These are phyloP conservation scores for Coprinellus micaceus DNA, from an alignment of 768 basidiomycete genomes.

Conservation along the genomic window DNA sequence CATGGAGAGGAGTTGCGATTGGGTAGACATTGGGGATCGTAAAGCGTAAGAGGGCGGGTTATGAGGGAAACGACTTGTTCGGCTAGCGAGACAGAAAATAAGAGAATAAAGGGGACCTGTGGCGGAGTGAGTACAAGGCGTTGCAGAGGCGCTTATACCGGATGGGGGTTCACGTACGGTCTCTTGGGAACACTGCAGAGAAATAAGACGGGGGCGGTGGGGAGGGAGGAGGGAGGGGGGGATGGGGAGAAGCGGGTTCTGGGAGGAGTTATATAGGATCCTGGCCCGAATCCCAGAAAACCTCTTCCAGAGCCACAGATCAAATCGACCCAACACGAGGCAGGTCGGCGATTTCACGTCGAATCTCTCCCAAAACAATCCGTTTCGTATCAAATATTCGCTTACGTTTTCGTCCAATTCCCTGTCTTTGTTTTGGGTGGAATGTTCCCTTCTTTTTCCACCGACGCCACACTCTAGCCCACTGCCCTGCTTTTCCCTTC, in stretches of 20 bases:
- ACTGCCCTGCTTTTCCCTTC: conserved; percentile 4
- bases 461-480: conserved; percentile 9
- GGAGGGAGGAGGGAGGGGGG: conserved; percentile 25
- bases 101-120: conserved; percentile 17
- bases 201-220: conserved; percentile 34
- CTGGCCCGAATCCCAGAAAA: conserved; percentile 11
- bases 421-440: conserved; percentile 1
- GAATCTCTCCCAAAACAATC: conserved; percentile 11
- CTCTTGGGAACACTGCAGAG: conserved; percentile 29
- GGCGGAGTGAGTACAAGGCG: conserved; percentile 23
- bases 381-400: conserved; percentile 8
- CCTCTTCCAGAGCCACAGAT: conserved; percentile 11
- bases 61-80: conserved; percentile 20
- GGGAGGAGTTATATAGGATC: conserved; percentile 16
- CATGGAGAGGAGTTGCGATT: conserved; percentile 34
- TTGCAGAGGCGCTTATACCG: conserved; percentile 18
- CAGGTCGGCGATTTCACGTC: conserved; percentile 7
- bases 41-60: conserved; percentile 24
- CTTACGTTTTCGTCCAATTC: conserved; percentile 6
- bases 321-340: conserved; percentile 20
- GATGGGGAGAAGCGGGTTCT: conserved; percentile 20
- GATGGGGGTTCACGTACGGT: conserved; percentile 19
- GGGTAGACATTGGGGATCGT: conserved; percentile 29
- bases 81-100: conserved; percentile 22
- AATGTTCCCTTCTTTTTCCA: conserved; percentile 6